A percentile compares a stretch with the other conserved stretches of the same genome.
Conservation (phyloP, 2,329 filamentous ascomycete genomes). For the Monosporascus cannonballus region DNA sequence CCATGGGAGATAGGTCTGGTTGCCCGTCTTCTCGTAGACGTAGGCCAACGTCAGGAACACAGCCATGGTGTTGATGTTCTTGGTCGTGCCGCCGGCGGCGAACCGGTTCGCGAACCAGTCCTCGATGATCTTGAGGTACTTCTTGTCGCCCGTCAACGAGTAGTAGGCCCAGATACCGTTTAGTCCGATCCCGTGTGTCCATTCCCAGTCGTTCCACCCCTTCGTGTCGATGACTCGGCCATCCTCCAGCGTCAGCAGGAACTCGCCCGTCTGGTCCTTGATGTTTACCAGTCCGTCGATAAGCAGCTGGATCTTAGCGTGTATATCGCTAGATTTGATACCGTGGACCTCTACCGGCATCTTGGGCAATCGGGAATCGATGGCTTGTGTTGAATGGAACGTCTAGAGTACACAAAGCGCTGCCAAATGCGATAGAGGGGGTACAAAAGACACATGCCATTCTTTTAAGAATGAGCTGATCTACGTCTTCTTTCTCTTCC, state of each 20-base stretch:
- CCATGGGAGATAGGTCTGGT: slow-evolving; percentile 67
- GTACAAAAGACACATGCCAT: too few species aligned
- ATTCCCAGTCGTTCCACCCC: slow-evolving; percentile 79
- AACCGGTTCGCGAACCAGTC: slow-evolving; percentile 68
- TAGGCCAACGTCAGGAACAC: slow-evolving; percentile 70
- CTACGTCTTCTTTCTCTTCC: too few species aligned
- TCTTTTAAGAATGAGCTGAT: too few species aligned
- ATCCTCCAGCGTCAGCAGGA: slow-evolving; percentile 64
- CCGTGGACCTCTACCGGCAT: slow-evolving; percentile 39
- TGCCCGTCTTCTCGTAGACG: slow-evolving; percentile 69
- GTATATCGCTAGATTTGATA: slow-evolving; percentile 40
- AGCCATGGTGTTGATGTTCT: slow-evolving; percentile 84
- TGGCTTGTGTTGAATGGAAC: too few species aligned
- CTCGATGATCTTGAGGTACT: slow-evolving; percentile 60
- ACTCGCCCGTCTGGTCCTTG: slow-evolving; percentile 67
- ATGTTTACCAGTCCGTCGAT: slow-evolving; percentile 74
- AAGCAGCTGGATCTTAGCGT: slow-evolving; percentile 55
- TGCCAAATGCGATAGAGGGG: too few species aligned
- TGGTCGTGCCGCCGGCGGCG: slow-evolving; percentile 65
- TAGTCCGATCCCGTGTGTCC: slow-evolving; percentile 74
- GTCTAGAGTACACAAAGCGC: too few species aligned
- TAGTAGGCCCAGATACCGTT: slow-evolving; percentile 83
- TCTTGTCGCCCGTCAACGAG: slow-evolving; percentile 57
- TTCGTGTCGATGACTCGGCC: slow-evolving; percentile 78
- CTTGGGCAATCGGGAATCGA: slow-evolving; percentile 3